phyloP scores from a whole-genome alignment of 495 filamentous ascomycete genomes.

The Hypoxylon subgilvum region DNA sequence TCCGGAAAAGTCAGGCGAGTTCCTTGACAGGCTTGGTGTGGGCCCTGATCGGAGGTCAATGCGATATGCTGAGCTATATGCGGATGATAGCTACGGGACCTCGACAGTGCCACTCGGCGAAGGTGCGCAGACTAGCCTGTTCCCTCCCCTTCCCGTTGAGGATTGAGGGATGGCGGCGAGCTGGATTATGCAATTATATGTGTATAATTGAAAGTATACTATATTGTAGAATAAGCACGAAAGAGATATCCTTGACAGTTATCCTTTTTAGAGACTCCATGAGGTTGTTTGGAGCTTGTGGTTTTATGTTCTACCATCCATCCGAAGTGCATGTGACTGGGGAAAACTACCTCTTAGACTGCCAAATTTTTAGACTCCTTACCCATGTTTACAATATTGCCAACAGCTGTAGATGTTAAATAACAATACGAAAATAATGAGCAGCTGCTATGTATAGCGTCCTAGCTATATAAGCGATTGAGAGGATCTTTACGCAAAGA shows the following conservation, averaged over 20 bases:
- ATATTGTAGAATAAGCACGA: too few relatives aligned
- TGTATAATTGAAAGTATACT: too few relatives aligned
- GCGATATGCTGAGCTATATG: constrained; percentile 59
- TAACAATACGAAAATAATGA: too few relatives aligned
- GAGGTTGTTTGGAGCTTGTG: too few relatives aligned
- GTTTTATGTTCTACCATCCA: too few relatives aligned
- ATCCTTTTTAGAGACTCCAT: too few relatives aligned
- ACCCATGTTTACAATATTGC: too few relatives aligned
- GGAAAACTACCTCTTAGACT: background rate
- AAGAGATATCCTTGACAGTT: constrained; percentile 7
- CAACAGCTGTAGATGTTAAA: too few relatives aligned
- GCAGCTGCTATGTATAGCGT: too few relatives aligned
- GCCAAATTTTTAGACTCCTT: too few relatives aligned
- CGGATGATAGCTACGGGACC: constrained; percentile 72
- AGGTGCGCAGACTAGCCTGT: constrained; percentile 50
- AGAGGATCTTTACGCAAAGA: constrained; percentile 26
- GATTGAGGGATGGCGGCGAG: constrained; percentile 19
- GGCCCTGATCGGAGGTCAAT: constrained; percentile 62
- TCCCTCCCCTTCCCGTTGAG: constrained; percentile 46
- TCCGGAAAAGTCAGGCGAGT: constrained; percentile 73
- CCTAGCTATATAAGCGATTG: too few relatives aligned
- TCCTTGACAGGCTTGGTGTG: constrained; percentile 82
- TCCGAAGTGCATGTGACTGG: constrained; percentile 1
- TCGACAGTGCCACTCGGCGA: constrained; percentile 49
- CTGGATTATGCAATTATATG: background rate